Evolutionary conservation across 352 stramenopile species (phyloP), one percentile per base, ranked within the genome.

Genomic region (Pythium biforme): DNA sequence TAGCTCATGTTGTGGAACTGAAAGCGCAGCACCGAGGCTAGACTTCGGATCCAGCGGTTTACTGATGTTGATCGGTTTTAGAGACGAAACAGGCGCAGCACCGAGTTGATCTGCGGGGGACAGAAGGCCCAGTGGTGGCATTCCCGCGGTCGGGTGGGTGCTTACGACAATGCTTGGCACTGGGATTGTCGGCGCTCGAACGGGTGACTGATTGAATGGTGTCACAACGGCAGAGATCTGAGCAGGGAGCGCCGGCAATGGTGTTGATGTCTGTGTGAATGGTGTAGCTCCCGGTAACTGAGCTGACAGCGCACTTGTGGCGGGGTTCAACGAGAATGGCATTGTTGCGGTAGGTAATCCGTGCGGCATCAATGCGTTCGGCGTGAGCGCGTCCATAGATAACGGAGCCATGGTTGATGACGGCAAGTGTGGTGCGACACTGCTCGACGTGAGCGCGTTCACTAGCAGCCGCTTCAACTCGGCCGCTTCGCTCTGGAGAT

Each of bases 381-480:
- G 31, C 37, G 17, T 4, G 23, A 51, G 45, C 31, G 10, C 20
- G 29, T 57, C 37, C 15, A n/a, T 14, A 19, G 37, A 17, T 43
- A n/a, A 20, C 37, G 6, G 9, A 33, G 29, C 29, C 29, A 33
- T 9, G 4, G 31, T 11, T 10, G 2, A 11, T 37, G 31, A 14
- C n/a, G 37, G 8, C 37, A 14, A n/a, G 2, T 19, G 37, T 14
- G 5, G 31, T 17, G 37, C 37, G 6, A 14, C 37, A n/a, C 9
- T 17, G n/a, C 68, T 50, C 0, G 76, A 55, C n/a, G 83, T 56
- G 2, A 90, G 59, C 15, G 81, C 77, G 22, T 74, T 77, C 26
- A 89, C 68, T 48, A 94, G 79, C 11, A 94, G 55, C 4, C 78
- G 61, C 58, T 92, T 92, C 0, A 94, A 61, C 55, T 94, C 81